Evolutionary conservation across 164 flowering plant genomes (phyloP).

Genomic region (Sedum album): DNA sequence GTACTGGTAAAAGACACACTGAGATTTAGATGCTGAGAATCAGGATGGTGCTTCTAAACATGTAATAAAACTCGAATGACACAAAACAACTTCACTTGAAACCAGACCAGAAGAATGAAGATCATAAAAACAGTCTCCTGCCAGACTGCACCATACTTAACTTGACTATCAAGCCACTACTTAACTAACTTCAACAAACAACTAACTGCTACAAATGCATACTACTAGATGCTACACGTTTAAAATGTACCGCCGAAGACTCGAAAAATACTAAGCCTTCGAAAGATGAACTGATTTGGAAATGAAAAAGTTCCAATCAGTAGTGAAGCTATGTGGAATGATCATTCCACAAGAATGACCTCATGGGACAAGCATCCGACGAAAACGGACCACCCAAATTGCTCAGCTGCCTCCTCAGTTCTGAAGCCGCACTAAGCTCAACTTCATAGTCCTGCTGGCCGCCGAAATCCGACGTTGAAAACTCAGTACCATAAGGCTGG

Average conservation of each 20-base stretch:
- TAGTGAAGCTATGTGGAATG: not conserved
- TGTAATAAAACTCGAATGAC: not conserved
- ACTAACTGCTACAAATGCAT: not conserved
- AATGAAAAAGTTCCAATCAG: too few relatives aligned
- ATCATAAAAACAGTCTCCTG: too few relatives aligned
- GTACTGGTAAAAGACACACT: too few relatives aligned
- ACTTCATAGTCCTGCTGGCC: conserved; percentile 11
- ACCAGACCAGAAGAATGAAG: too few relatives aligned
- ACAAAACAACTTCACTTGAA: too few relatives aligned
- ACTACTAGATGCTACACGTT: not conserved
- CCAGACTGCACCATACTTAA: too few relatives aligned
- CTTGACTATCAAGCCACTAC: too few relatives aligned
- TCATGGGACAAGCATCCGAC: conserved; percentile 27
- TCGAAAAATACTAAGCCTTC: not conserved
- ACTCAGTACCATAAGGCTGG: conserved; percentile 24
- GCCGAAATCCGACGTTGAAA: conserved; percentile 15
- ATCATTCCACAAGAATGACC: conserved; percentile 30
- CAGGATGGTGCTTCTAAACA: too few relatives aligned
- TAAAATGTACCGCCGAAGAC: not conserved
- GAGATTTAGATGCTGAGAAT: too few relatives aligned
- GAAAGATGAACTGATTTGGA: not conserved
- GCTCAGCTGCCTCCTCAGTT: conserved; percentile 19
- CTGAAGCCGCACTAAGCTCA: conserved; percentile 13
- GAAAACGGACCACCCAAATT: conserved; percentile 22
- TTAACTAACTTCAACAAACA: too few relatives aligned